Percentiles rank a stretch among this genome's conserved stretches.
These are phyloP conservation scores for Hirschioporus abietinus DNA, from an alignment of 768 basidiomycete species.

Conservation along the genomic window DNA sequence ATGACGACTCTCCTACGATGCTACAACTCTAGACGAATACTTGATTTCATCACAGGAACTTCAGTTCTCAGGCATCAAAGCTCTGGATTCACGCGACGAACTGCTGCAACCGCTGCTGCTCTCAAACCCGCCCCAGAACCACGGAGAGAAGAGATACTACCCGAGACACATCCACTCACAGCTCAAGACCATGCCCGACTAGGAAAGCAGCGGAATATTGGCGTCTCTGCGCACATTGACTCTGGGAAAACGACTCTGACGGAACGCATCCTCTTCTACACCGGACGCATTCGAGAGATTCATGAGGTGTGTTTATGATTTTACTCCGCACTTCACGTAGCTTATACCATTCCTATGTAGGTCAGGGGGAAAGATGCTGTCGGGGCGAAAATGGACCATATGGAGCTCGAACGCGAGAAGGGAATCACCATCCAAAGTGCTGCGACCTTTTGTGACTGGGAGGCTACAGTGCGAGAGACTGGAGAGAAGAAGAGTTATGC, in stretches of 20 bases:
- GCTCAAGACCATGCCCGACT: constrained; percentile 64
- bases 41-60: neutral
- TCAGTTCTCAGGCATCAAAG: neutral
- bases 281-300: constrained; percentile 90
- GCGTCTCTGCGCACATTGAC: constrained; percentile 92
- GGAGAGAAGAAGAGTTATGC: constrained; percentile 77
- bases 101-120: constrained; percentile 12
- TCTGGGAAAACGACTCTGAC: constrained; percentile 98
- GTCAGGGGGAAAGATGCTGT: constrained; percentile 92
- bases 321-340: constrained; percentile 4
- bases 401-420: constrained; percentile 98
- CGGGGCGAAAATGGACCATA: constrained; percentile 99
- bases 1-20: neutral
- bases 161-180: constrained; percentile 31
- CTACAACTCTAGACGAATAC: neutral
- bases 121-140: constrained; percentile 7
- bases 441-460: constrained; percentile 98
- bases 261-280: constrained; percentile 93
- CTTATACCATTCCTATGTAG: constrained; percentile 30
- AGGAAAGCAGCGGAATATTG: constrained; percentile 85
- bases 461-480: constrained; percentile 55
- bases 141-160: neutral
- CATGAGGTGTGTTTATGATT: constrained; percentile 68
- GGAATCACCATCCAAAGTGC: constrained; percentile 99
- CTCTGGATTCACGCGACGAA: neutral